A percentile compares a stretch with the other conserved stretches of the same genome.
phyloP scores from a whole-genome alignment of 345 rosid species.

The Raphanus raphanistrum region DNA sequence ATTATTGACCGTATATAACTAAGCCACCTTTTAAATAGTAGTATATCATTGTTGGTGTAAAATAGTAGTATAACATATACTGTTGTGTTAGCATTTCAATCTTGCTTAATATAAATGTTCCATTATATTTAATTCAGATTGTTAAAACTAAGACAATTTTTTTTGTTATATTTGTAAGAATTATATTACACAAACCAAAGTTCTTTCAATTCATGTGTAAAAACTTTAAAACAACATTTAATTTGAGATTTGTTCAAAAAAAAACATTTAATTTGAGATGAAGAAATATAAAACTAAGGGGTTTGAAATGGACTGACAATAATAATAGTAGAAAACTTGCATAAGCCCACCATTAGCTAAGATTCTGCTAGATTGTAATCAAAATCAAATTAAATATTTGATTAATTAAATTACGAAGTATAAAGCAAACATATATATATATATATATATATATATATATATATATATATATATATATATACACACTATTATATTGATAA shows the following conservation, averaged over 20 bases:
- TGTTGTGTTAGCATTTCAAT: neutral
- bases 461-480: neutral
- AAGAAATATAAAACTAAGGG: neutral
- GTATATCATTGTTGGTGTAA: neutral
- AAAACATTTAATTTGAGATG: too few relatives aligned
- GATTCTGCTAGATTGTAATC: neutral
- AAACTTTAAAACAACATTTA: neutral
- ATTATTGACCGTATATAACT: neutral
- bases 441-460: too few relatives aligned
- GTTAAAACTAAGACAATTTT: neutral
- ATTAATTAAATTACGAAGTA: neutral
- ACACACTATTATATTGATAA: neutral
- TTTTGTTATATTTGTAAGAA: neutral
- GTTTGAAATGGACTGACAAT: neutral
- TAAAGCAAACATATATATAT: neutral
- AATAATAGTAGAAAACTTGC: neutral
- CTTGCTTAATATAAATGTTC: neutral
- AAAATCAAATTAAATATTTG: neutral
- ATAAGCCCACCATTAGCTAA: slow-evolving; percentile 4
- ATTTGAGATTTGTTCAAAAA: neutral
- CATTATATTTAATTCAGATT: neutral
- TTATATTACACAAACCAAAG: neutral
- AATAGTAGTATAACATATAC: neutral
- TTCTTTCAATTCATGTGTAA: neutral
- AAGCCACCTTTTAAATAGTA: neutral